These are phyloP conservation scores for Sugiyamaella qingdaonensis DNA, from an alignment of 805 yeast genomes.

Conservation along the genomic window DNA sequence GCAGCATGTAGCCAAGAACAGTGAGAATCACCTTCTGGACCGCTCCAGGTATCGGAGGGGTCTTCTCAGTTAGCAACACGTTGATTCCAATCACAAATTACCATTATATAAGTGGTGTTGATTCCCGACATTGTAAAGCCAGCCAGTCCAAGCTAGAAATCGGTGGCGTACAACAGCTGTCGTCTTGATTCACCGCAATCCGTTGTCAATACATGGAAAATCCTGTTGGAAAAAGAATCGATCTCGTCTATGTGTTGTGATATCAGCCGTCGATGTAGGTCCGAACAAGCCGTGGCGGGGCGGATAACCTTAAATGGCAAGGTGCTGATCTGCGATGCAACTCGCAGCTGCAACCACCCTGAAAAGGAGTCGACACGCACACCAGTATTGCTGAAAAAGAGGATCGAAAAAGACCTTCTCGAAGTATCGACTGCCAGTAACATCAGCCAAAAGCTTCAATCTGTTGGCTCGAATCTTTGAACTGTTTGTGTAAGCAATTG, in stretches of 20 bases:
- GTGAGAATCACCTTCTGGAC: constrained; percentile 18
- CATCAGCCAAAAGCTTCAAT: too few relatives aligned
- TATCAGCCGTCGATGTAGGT: neutral
- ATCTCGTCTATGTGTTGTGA: neutral
- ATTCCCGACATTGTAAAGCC: neutral
- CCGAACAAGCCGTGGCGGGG: constrained; percentile 3
- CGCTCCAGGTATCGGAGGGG: constrained; percentile 4
- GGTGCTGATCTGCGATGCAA: too few relatives aligned
- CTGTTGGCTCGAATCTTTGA: too few relatives aligned
- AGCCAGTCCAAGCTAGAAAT: too few relatives aligned
- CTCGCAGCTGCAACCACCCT: too few relatives aligned
- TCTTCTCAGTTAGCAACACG: neutral
- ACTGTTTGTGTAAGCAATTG: too few relatives aligned
- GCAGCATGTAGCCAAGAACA: constrained; percentile 16
- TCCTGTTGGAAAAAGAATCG: neutral
- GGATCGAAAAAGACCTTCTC: too few relatives aligned
- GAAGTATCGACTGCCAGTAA: too few relatives aligned
- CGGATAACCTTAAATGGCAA: constrained; percentile 1
- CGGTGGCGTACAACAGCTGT: too few relatives aligned
- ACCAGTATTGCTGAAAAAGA: too few relatives aligned
- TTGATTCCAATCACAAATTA: neutral
- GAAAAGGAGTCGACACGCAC: too few relatives aligned
- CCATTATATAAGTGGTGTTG: constrained; percentile 5
- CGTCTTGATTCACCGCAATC: too few relatives aligned
- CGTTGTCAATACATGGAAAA: neutral